Conservation (phyloP, 805 yeast species). For the Ogataea polymorpha region DNA sequence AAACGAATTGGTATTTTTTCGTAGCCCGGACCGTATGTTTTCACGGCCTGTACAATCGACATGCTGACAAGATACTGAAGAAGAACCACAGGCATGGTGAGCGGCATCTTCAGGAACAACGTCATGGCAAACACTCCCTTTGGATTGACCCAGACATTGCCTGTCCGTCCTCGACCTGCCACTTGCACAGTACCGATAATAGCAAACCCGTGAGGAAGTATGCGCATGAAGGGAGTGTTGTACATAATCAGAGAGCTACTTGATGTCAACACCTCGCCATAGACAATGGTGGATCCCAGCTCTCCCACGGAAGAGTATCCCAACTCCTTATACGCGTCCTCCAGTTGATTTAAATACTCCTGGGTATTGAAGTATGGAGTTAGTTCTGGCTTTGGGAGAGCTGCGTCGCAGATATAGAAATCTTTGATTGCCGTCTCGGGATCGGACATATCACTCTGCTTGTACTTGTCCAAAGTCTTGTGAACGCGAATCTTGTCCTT, state of each 20-base stretch:
- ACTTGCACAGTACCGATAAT: constrained; percentile 80
- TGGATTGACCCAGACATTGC: constrained; percentile 94
- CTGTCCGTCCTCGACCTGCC: constrained; percentile 92
- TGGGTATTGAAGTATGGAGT: constrained; percentile 75
- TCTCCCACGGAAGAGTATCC: constrained; percentile 29
- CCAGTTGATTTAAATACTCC: constrained; percentile 48
- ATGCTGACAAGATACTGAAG: constrained; percentile 81
- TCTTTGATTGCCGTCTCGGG: constrained; percentile 57
- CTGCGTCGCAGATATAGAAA: constrained; percentile 41
- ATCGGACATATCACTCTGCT: constrained; percentile 42
- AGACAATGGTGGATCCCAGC: constrained; percentile 64
- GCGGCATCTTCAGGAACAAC: constrained; percentile 59
- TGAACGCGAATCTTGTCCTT: constrained; percentile 56
- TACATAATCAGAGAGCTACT: constrained; percentile 76
- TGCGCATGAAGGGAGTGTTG: constrained; percentile 56
- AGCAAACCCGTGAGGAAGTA: constrained; percentile 68
- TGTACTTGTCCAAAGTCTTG: constrained; percentile 34
- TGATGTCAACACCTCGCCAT: constrained; percentile 88
- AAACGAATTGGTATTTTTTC: constrained; percentile 73
- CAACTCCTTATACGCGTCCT: constrained; percentile 30
- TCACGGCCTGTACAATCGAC: constrained; percentile 77
- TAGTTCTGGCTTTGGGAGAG: constrained; percentile 45
- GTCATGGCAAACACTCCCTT: constrained; percentile 87
- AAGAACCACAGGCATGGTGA: constrained; percentile 63
- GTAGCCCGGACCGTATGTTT: constrained; percentile 49